Conservation (phyloP, 2,329 filamentous ascomycete species). For the Aureobasidium sp. region DNA sequence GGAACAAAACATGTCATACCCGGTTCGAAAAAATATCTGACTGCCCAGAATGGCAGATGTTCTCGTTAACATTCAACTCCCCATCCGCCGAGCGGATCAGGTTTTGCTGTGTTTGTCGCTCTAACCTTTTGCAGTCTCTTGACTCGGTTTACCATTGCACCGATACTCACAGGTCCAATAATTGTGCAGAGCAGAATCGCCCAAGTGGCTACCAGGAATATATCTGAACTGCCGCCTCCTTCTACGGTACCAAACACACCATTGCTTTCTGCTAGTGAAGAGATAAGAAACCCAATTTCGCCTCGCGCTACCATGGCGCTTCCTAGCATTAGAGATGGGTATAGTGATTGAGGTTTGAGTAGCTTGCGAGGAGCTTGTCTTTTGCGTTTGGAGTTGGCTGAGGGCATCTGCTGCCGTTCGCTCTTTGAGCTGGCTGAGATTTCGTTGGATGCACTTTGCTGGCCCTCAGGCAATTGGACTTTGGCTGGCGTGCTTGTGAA, state of each 20-base stretch:
- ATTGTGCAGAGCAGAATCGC: slow-evolving; percentile 52
- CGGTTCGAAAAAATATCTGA: neutral
- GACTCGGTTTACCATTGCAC: slow-evolving; percentile 42
- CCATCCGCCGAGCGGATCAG: slow-evolving; percentile 41
- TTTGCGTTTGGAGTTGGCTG: slow-evolving; percentile 16
- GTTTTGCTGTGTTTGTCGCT: slow-evolving; percentile 20
- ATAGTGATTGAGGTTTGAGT: slow-evolving; percentile 45
- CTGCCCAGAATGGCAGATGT: neutral
- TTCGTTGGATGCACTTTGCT: neutral
- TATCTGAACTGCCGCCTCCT: slow-evolving; percentile 32
- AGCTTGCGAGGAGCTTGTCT: neutral
- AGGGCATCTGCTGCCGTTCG: neutral
- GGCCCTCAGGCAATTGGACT: neutral
- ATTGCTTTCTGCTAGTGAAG: slow-evolving; percentile 55
- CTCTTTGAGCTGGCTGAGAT: too few species aligned
- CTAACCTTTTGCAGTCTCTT: slow-evolving; percentile 35
- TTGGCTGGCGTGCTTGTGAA: slow-evolving; percentile 22
- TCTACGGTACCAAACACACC: slow-evolving; percentile 37
- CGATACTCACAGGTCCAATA: slow-evolving; percentile 48
- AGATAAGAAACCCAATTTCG: slow-evolving; percentile 73
- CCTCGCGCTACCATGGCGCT: slow-evolving; percentile 67
- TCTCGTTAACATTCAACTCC: slow-evolving; percentile 27
- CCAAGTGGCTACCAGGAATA: slow-evolving; percentile 50
- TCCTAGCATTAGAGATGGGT: slow-evolving; percentile 60
- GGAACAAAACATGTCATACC: neutral